Evolutionary conservation across 2,329 filamentous ascomycete species (phyloP).

Genomic region (Sclerotinia sclerotiorum): DNA sequence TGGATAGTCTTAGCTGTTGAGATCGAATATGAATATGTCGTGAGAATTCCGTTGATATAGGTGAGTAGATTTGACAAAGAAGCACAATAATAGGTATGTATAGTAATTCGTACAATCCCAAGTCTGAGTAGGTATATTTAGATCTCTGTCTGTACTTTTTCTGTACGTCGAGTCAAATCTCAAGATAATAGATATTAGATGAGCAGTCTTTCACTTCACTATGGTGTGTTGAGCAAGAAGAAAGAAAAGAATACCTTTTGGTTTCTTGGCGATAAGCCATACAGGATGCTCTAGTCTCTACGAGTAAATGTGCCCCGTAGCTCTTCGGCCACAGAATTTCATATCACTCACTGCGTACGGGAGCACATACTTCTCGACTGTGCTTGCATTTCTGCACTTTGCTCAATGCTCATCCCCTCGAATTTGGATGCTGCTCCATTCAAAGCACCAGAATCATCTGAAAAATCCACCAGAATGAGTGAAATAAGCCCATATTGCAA

Average conservation of each 20-base stretch:
- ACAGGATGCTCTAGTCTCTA: constrained; percentile 14
- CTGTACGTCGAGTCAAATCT: not conserved
- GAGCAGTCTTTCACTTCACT: not conserved
- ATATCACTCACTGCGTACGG: no score
- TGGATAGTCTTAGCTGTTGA: not conserved
- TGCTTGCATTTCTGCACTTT: constrained; percentile 11
- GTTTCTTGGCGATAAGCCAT: constrained; percentile 20
- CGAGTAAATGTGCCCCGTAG: constrained; percentile 12
- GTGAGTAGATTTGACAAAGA: not conserved
- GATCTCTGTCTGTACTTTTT: not conserved
- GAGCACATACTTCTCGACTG: not conserved
- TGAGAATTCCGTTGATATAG: not conserved
- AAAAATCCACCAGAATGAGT: constrained; percentile 16
- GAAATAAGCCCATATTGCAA: not conserved
- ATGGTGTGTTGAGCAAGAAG: constrained; percentile 4
- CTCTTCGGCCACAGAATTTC: not conserved
- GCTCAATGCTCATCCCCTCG: not conserved
- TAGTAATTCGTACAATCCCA: not conserved
- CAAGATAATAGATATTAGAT: not conserved
- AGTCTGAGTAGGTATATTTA: not conserved
- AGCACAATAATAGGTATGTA: not conserved
- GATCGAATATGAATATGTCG: not conserved
- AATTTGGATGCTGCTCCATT: constrained; percentile 8
- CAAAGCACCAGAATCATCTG: constrained; percentile 15
- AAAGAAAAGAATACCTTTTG: constrained; percentile 8